A percentile compares a stretch with the other conserved stretches of the same genome.
These are phyloP conservation scores for Lachancea dasiensis DNA, from an alignment of 805 yeast genomes.

Conservation along the genomic window DNA sequence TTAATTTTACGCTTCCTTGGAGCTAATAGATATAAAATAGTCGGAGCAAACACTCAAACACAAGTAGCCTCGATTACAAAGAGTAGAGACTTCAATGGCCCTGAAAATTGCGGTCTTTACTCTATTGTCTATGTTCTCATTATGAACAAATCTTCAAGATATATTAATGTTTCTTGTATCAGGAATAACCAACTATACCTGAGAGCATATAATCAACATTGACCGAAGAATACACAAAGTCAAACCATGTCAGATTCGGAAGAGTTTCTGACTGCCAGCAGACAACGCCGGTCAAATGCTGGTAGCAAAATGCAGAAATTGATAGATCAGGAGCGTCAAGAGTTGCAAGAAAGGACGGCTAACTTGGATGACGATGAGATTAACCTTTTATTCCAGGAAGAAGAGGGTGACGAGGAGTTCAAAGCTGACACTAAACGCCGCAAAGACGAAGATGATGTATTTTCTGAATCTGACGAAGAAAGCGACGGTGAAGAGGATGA, in stretches of 20 bases:
- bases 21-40: too few relatives aligned
- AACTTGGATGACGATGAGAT: slow-evolving; percentile 65
- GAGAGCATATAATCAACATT: neutral
- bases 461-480: slow-evolving; percentile 29
- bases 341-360: slow-evolving; percentile 22
- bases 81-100: too few relatives aligned
- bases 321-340: slow-evolving; percentile 58
- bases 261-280: slow-evolving; percentile 53
- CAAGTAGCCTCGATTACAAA: too few relatives aligned
- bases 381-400: slow-evolving; percentile 61
- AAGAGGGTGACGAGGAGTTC: slow-evolving; percentile 50
- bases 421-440: slow-evolving; percentile 26
- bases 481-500: slow-evolving; percentile 26
- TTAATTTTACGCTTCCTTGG: too few relatives aligned
- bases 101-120: too few relatives aligned
- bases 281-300: slow-evolving; percentile 80
- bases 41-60: too few relatives aligned
- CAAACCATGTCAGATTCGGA: slow-evolving; percentile 8
- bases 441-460: slow-evolving; percentile 30
- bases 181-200: neutral
- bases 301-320: slow-evolving; percentile 76
- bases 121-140: too few relatives aligned
- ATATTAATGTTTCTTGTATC: too few relatives aligned
- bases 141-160: too few relatives aligned
- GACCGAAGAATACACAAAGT: neutral